Base-by-base conservation (phyloP, 257 asterid genomes). In the Solanum dulcamara region DNA sequence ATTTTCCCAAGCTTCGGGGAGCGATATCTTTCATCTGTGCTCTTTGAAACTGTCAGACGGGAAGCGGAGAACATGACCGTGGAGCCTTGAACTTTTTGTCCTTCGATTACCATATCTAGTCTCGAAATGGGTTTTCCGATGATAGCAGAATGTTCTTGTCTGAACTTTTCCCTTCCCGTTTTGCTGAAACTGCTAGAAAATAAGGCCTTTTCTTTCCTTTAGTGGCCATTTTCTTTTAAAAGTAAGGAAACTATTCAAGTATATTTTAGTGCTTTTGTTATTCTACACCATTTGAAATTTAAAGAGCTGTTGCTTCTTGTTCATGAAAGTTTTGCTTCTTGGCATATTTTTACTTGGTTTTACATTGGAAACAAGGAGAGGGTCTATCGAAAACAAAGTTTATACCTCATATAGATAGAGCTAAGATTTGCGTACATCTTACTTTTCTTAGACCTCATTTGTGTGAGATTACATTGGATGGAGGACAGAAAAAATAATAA, bases 1-100 rank as follows among this genome's bases (percentile, higher is more conserved):
- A 82, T 96, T 71, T 96, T 94, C 89, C 97, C 98, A 22, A 94
- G 99, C 91, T 94, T 92, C 22, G 99, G 99, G 7, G 99, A 96
- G 91, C 91, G 99, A 6, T 96, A 96, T 79, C 94, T 96, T 7
- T 96, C 99, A 18, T 90, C 99, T 10, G 94, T 91, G 30, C 97
- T 96, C 32, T 96, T 96, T 51, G 98, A 94, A 17, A 89, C 98
- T 2, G 91, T 93, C 50, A 91, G 97, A 85, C 83, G 84, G 81
- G 97, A 96, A 89, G 98, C 97, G 7, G 98, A 92, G 91, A 91
- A 82, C 93, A 90, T 93, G 96, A 88, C 92, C n/a, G 87, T 94
- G 44, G 98, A 96, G 89, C 37, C 94, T 24, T 95, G 91, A 95
- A 59, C 80, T 24, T 30, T 24, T 83, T 81, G n/a, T 4, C 66